Evolutionary conservation across 2,329 filamentous ascomycete species (phyloP).

Genomic region (Bipolaris zeicola): DNA sequence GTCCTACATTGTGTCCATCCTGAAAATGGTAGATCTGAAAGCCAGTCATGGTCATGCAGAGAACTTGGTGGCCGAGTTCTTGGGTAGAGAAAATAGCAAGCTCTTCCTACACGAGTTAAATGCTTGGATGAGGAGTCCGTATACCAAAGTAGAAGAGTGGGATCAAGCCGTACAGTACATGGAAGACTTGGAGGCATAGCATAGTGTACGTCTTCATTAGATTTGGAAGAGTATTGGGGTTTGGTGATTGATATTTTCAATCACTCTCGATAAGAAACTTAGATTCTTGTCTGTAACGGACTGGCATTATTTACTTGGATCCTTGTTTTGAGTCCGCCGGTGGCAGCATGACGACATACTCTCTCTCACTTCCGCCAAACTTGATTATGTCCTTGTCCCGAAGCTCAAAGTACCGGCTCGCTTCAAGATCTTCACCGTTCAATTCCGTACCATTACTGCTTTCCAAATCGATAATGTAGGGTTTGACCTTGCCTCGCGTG

Average conservation of each 20-base stretch:
- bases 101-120: constrained; percentile 86
- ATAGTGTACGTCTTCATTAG: not conserved
- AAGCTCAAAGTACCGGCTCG: constrained; percentile 82
- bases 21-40: constrained; percentile 83
- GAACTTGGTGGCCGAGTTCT: constrained; percentile 75
- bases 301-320: not conserved
- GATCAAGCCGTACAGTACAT: constrained; percentile 78
- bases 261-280: too few species aligned
- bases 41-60: constrained; percentile 79
- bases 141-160: constrained; percentile 73
- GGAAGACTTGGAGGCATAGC: not conserved
- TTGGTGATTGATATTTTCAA: too few species aligned
- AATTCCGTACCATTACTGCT: constrained; percentile 88
- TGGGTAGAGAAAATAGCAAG: constrained; percentile 73
- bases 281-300: not conserved
- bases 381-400: constrained; percentile 85
- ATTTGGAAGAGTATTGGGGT: too few species aligned
- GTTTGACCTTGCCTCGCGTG: constrained; percentile 58
- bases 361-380: constrained; percentile 85
- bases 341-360: constrained; percentile 93
- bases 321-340: constrained; percentile 29
- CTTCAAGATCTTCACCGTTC: constrained; percentile 75
- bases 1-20: constrained; percentile 81
- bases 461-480: constrained; percentile 92
- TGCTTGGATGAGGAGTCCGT: constrained; percentile 83